These are phyloP conservation scores for Colletotrichum cuscutae DNA, from an alignment of 2,329 filamentous ascomycete genomes.

Conservation along the genomic window DNA sequence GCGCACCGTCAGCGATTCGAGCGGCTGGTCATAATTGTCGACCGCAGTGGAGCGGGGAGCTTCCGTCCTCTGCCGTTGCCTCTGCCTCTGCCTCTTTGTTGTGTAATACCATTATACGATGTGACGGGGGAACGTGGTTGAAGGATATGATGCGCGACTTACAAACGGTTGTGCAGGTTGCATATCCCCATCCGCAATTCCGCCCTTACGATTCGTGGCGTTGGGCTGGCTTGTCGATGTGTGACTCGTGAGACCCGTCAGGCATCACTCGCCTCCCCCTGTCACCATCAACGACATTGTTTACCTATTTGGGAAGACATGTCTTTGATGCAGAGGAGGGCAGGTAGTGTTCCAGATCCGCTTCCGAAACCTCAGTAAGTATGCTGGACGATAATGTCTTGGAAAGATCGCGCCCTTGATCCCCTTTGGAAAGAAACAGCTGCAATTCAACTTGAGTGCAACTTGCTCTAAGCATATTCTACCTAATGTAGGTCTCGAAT, in stretches of 20 bases:
- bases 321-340: not conserved
- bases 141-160: not conserved
- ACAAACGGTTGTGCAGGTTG: not conserved
- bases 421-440: no score
- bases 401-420: not conserved
- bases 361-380: not conserved
- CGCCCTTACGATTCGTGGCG: not conserved
- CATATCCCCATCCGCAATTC: not conserved
- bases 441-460: no score
- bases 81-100: not conserved
- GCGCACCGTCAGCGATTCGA: not conserved
- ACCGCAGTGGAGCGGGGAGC: not conserved
- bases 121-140: not conserved
- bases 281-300: not conserved
- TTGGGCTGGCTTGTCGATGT: not conserved
- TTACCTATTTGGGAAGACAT: not conserved
- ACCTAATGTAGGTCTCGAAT: not conserved
- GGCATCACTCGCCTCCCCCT: not conserved
- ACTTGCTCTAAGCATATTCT: not conserved
- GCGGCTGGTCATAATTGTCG: not conserved
- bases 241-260: not conserved
- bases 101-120: not conserved
- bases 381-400: not conserved
- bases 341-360: not conserved
- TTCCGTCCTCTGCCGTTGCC: not conserved